Percentiles rank a stretch among this genome's conserved stretches.
These are phyloP conservation scores for Tricladium varicosporioides DNA, from an alignment of 2,329 filamentous ascomycete species.

Conservation along the genomic window DNA sequence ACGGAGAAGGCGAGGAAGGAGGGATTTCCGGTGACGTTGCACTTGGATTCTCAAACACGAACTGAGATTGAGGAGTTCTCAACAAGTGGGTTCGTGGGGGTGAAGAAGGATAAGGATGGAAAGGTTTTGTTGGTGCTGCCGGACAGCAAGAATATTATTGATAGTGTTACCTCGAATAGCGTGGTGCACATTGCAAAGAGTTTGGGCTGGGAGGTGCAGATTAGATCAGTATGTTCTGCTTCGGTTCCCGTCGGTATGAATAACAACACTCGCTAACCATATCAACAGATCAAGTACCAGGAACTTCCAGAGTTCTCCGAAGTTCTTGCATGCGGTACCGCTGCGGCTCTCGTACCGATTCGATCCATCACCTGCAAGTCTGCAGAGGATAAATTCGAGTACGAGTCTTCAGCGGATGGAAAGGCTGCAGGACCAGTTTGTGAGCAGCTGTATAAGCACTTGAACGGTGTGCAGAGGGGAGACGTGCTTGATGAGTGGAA, in stretches of 20 bases:
- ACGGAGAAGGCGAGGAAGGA: constrained; percentile 58
- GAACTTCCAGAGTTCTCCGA: constrained; percentile 62
- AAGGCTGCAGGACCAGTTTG: constrained; percentile 71
- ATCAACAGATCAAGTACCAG: constrained; percentile 53
- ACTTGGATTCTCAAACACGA: constrained; percentile 63
- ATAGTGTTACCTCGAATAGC: constrained; percentile 77
- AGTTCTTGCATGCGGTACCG: constrained; percentile 85
- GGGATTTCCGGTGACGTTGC: constrained; percentile 66
- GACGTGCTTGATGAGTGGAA: background rate
- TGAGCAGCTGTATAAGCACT: constrained; percentile 65
- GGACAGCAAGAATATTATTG: constrained; percentile 80
- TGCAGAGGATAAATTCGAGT: constrained; percentile 48
- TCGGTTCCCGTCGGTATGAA: background rate
- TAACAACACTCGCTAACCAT: background rate
- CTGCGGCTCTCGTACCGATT: constrained; percentile 84
- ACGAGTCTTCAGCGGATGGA: constrained; percentile 39
- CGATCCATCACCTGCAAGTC: constrained; percentile 74
- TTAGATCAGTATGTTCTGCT: constrained; percentile 52
- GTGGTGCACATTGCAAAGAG: constrained; percentile 64
- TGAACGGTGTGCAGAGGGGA: constrained; percentile 83
- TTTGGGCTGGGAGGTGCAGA: constrained; percentile 49
- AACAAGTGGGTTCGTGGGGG: constrained; percentile 65
- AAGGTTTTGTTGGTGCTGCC: constrained; percentile 62
- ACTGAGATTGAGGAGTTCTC: constrained; percentile 68
- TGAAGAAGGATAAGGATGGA: constrained; percentile 38